Evolutionary conservation across 306 rosid species (phyloP).

Genomic region (Inga leiocalycina): DNA sequence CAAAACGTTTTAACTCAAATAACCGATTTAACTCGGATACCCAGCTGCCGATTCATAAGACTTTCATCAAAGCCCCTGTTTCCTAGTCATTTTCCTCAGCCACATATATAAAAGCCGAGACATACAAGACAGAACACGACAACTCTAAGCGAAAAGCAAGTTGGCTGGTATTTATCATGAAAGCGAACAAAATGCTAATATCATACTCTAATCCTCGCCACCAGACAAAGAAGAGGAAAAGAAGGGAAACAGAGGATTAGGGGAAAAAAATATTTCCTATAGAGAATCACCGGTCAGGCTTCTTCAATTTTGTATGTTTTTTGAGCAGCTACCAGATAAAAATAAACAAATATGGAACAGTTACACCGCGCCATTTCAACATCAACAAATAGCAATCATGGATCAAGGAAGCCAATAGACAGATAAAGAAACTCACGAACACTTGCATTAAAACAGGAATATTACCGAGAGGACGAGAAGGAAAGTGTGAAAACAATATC

Average conservation of each 20-base stretch:
- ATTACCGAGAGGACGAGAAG: constrained; percentile 9
- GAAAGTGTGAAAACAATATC: not conserved
- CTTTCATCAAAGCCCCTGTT: not conserved
- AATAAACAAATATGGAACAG: not conserved
- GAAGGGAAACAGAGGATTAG: not conserved
- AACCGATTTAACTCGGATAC: not conserved
- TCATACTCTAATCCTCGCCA: not conserved
- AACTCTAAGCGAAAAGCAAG: not conserved
- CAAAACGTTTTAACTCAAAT: not conserved
- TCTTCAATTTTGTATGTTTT: not conserved
- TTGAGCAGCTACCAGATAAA: not conserved
- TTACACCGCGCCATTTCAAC: not conserved
- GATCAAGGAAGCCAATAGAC: not conserved
- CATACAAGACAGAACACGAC: not conserved
- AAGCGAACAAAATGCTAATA: not conserved
- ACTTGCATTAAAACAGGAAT: constrained; percentile 25
- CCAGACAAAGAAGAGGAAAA: not conserved
- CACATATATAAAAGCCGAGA: not conserved
- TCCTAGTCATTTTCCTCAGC: not conserved
- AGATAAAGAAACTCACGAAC: not conserved
- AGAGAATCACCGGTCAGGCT: not conserved
- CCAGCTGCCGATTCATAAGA: not conserved
- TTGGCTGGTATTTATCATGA: not conserved
- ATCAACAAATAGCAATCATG: not conserved
- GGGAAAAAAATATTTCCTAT: not conserved